These are phyloP conservation scores for Rhodosporidiobolus odoratus DNA, from an alignment of 768 basidiomycete genomes.

Conservation along the genomic window DNA sequence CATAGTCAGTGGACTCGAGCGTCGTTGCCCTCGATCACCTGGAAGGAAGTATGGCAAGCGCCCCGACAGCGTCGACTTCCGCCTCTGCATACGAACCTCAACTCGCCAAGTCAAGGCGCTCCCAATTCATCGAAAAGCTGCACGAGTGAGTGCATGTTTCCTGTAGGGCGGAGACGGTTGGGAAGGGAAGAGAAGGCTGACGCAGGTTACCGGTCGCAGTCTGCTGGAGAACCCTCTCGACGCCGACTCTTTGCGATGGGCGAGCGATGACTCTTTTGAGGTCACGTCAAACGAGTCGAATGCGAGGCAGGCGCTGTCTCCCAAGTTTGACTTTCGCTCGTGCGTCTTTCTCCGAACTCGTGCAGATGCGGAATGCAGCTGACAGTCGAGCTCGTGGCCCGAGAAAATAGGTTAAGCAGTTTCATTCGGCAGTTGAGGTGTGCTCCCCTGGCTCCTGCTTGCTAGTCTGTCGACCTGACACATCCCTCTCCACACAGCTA, in stretches of 20 bases:
- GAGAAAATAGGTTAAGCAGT: no score
- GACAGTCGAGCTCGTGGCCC: no score
- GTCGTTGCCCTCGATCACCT: no score
- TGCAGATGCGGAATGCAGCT: background rate
- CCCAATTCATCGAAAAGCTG: conserved; percentile 30
- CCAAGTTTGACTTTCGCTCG: conserved; percentile 27
- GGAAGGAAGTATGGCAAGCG: no score
- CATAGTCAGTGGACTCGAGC: no score
- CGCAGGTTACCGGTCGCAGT: background rate
- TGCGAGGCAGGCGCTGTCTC: conserved; percentile 13
- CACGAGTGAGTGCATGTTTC: conserved; percentile 16
- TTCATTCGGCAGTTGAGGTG: conserved; percentile 34
- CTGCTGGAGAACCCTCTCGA: conserved; percentile 28
- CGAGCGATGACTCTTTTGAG: conserved; percentile 12
- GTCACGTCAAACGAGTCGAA: conserved; percentile 22
- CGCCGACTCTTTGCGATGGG: conserved; percentile 14
- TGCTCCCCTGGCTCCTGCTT: background rate
- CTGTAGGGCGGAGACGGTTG: no score
- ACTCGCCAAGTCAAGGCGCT: background rate
- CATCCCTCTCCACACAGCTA: conserved; percentile 9
- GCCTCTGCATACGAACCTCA: background rate
- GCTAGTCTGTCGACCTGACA: background rate
- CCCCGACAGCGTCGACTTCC: background rate
- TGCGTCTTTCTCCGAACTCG: background rate
- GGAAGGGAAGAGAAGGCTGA: no score